A percentile compares a stretch with the other conserved stretches of the same genome.
Conservation (phyloP, 768 basidiomycete species). For the Daedalea quercina region DNA sequence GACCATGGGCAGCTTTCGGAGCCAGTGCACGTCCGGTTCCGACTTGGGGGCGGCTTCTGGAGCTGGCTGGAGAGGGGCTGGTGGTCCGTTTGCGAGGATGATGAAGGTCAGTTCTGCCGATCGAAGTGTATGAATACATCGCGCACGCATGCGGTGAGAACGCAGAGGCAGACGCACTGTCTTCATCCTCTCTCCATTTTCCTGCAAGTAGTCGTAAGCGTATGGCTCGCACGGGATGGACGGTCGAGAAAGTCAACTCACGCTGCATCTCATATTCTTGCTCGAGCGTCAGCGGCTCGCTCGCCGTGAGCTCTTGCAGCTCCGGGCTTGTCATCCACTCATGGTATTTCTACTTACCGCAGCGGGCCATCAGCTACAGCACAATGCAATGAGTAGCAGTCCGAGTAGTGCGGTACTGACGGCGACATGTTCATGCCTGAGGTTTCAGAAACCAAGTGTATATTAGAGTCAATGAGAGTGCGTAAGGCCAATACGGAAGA, state of each 20-base stretch:
- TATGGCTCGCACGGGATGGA: no score
- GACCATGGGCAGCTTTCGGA: slow-evolving; percentile 55
- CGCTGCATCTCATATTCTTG: slow-evolving; percentile 91
- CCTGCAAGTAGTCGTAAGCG: slow-evolving; percentile 30
- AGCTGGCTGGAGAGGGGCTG: neutral
- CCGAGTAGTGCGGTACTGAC: slow-evolving; percentile 8
- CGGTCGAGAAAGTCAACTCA: slow-evolving; percentile 27
- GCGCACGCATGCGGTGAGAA: neutral
- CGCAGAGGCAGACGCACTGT: slow-evolving; percentile 50
- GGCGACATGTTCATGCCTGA: slow-evolving; percentile 36
- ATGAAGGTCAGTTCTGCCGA: slow-evolving; percentile 80
- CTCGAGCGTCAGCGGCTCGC: slow-evolving; percentile 72
- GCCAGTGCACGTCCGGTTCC: neutral
- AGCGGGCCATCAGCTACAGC: neutral
- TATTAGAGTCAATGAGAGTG: neutral
- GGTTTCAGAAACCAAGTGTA: neutral
- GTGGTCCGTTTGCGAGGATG: slow-evolving; percentile 48
- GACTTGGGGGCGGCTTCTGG: neutral
- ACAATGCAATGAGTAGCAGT: neutral
- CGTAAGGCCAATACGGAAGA: no score
- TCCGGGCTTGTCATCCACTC: slow-evolving; percentile 81
- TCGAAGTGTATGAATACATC: neutral
- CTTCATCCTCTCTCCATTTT: slow-evolving; percentile 82
- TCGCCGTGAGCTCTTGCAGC: slow-evolving; percentile 73
- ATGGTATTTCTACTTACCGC: slow-evolving; percentile 60